These are phyloP conservation scores for Tephrocybe sp. DNA, from an alignment of 768 basidiomycete genomes.

Conservation along the genomic window DNA sequence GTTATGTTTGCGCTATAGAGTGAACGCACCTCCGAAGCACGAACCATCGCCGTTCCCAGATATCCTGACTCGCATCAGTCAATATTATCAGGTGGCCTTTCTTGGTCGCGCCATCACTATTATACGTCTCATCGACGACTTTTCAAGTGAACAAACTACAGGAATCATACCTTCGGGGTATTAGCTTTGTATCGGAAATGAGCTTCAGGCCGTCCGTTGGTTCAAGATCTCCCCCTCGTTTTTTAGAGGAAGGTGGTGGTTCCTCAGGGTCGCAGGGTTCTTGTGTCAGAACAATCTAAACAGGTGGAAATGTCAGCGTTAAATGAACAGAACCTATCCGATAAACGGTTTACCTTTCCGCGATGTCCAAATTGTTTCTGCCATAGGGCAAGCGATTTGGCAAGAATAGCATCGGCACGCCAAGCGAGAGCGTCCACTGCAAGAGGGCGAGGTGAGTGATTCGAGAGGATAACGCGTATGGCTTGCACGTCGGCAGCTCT, in stretches of 20 bases:
- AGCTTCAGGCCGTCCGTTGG: constrained; percentile 61
- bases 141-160: constrained; percentile 4
- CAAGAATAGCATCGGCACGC: constrained; percentile 65
- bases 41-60: constrained; percentile 87
- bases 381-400: constrained; percentile 78
- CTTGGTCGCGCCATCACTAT: constrained; percentile 81
- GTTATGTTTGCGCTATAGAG: neutral
- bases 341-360: constrained; percentile 55
- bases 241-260: constrained; percentile 27
- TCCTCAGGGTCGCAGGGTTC: constrained; percentile 63
- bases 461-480: constrained; percentile 72
- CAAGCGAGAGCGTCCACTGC: constrained; percentile 58
- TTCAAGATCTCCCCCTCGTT: constrained; percentile 32
- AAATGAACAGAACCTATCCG: constrained; percentile 1
- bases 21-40: constrained; percentile 72
- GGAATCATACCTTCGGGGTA: constrained; percentile 62
- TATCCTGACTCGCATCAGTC: constrained; percentile 73
- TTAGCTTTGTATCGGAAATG: constrained; percentile 68
- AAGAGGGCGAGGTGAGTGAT: constrained; percentile 48
- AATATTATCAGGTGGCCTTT: constrained; percentile 82
- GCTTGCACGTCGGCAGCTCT: constrained; percentile 90
- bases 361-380: constrained; percentile 76
- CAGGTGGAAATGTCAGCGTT: constrained; percentile 15
- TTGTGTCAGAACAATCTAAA: constrained; percentile 77
- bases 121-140: neutral